These are phyloP conservation scores for Spiromastix sp. DNA, from an alignment of 2,329 filamentous ascomycete species.

Conservation along the genomic window DNA sequence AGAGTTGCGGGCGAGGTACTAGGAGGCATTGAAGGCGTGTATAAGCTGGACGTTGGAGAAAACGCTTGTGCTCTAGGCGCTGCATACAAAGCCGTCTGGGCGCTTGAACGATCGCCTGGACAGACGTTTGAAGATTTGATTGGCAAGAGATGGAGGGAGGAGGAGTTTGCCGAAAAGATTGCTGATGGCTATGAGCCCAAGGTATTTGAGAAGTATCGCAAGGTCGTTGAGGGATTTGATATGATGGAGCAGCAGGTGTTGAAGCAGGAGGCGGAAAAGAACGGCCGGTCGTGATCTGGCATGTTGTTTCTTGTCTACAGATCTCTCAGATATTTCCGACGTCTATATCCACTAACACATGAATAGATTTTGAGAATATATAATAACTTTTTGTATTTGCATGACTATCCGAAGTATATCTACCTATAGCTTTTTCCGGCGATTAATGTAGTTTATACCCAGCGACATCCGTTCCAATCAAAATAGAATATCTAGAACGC, in stretches of 20 bases:
- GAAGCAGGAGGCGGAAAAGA: slow-evolving; percentile 19
- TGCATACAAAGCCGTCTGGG: slow-evolving; percentile 95
- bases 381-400: no score
- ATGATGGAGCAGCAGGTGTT: slow-evolving; percentile 62
- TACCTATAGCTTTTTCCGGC: no score
- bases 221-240: slow-evolving; percentile 65
- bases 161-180: slow-evolving; percentile 70
- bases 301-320: no score
- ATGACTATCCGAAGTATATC: no score
- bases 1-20: slow-evolving; percentile 77
- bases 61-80: slow-evolving; percentile 91
- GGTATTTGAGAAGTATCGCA: slow-evolving; percentile 67
- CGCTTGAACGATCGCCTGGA: slow-evolving; percentile 53
- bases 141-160: slow-evolving; percentile 73
- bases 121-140: slow-evolving; percentile 87
- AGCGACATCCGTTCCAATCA: no score
- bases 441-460: no score
- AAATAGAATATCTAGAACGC: no score
- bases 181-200: slow-evolving; percentile 68
- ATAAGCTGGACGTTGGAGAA: slow-evolving; percentile 84
- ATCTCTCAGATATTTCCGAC: no score
- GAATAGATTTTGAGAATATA: no score
- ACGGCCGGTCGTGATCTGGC: not conserved
- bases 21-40: slow-evolving; percentile 81
- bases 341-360: no score